Evolutionary conservation across 1,139 yeast species (phyloP), one percentile per base, ranked within the genome.

Genomic region (Zygosaccharomyces pseudobailii): DNA sequence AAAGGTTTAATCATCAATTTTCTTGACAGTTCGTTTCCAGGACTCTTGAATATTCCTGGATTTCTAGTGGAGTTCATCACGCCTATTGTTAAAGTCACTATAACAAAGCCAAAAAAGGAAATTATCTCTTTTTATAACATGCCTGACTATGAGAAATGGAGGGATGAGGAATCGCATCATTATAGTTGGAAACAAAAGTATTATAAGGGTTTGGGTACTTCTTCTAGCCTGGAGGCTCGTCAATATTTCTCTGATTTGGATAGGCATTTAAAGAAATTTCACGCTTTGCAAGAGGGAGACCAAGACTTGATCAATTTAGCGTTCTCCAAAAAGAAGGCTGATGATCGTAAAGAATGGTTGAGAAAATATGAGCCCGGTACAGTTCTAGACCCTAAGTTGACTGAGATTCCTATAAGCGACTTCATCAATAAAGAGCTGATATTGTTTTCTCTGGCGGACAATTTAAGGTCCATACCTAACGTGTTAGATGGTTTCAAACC

Each of bases 121-220:
- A 76, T 78, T 0, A 74, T 88, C 35, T 78, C 96, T 0, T 94
- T 94, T 61, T 94, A 88, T 66, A 87, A 87, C 42, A 87, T 92
- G 94, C 97, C 97, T 2, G 97, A 94, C 63, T 94, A 88, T 65
- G 97, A 92, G 63, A 67, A 75, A 9, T 94, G 98, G 98, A 79
- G 97, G 69, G 94, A 84, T 43, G 78, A 79, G 4, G 95, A 85
- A 55, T 95, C 97, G 36, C 71, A 71, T 32, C 75, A 72, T 8
- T 82, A 83, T 59, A 80, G 90, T 24, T 94, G 97, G 95, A 80
- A 84, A 44, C 95, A 87, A 58, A 94, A 94, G 76, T 94, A 94
- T 72, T 92, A 87, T 72, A 94, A 94, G 75, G 99, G 99, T 79
- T 78, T 94, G 75, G 99, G 98, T 80, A 89, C 98, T 6, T 90